These are phyloP conservation scores for Entelexis paramagnoliae DNA, from an alignment of 1,139 yeast species.

Conservation along the genomic window DNA sequence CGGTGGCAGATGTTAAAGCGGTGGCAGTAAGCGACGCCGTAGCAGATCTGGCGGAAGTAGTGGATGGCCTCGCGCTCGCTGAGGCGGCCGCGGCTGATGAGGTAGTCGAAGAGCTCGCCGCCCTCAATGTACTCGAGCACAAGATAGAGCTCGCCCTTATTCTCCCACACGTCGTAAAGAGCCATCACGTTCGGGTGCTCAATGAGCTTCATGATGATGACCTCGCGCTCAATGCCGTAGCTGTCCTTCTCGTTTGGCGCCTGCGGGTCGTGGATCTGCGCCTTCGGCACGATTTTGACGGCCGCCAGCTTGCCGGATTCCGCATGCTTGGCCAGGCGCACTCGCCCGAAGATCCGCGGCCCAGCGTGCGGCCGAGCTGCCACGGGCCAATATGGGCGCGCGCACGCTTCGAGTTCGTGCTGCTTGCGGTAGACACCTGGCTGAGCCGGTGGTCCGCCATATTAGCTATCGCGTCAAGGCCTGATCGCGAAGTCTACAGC, in stretches of 20 bases:
- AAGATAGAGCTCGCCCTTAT: conserved; percentile 79
- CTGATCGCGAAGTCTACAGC: conserved; percentile 7
- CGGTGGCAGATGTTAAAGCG: conserved; percentile 85
- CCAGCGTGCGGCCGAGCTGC: conserved; percentile 89
- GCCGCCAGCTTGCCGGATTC: conserved; percentile 87
- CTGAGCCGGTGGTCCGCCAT: conserved; percentile 24
- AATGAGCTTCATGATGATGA: conserved; percentile 79
- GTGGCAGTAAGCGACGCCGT: conserved; percentile 89
- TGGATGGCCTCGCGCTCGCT: conserved; percentile 83
- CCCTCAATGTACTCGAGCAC: conserved; percentile 95
- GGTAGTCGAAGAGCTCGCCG: conserved; percentile 87
- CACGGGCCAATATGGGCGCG: conserved; percentile 88
- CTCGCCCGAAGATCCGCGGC: conserved; percentile 95
- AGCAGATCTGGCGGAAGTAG: conserved; percentile 83
- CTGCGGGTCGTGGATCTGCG: conserved; percentile 24
- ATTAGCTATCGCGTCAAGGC: conserved; percentile 5
- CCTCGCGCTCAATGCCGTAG: conserved; percentile 93
- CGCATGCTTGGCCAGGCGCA: conserved; percentile 77
- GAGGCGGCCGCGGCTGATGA: conserved; percentile 77
- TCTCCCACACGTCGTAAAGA: conserved; percentile 98
- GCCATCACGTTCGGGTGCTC: conserved; percentile 92
- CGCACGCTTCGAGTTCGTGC: conserved; percentile 45
- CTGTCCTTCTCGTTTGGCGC: conserved; percentile 39
- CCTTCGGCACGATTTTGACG: conserved; percentile 88
- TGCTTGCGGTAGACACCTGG: conserved; percentile 37